Conservation (phyloP, 352 stramenopile species). For the Pythium oligandrum region DNA sequence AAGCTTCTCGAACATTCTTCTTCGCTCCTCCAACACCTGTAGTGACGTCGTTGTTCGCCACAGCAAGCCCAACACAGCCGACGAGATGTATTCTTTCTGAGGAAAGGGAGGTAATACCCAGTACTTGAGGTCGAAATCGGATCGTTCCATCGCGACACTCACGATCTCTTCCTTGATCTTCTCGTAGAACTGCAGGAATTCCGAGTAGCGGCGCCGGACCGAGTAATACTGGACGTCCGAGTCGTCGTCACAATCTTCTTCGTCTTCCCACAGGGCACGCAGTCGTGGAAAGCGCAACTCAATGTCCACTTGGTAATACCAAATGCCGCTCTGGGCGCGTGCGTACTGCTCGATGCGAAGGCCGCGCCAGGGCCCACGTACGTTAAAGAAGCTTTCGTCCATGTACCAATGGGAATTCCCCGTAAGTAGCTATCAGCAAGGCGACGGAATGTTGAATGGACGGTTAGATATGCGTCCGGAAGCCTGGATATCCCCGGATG, state of each 20-base stretch:
- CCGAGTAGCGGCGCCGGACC: slow-evolving; percentile 58
- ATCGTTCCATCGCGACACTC: slow-evolving; percentile 11
- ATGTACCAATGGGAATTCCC: neutral
- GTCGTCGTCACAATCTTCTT: slow-evolving; percentile 19
- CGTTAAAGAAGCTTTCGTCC: neutral
- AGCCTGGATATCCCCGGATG: too few relatives aligned
- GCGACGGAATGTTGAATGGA: too few relatives aligned
- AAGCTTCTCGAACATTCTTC: slow-evolving; percentile 42
- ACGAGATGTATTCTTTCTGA: slow-evolving; percentile 48
- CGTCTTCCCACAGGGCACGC: neutral
- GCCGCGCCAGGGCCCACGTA: slow-evolving; percentile 11
- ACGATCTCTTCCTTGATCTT: slow-evolving; percentile 27
- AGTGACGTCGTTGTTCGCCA: slow-evolving; percentile 40
- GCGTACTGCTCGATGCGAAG: slow-evolving; percentile 52
- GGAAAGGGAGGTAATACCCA: slow-evolving; percentile 39
- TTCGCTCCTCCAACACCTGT: slow-evolving; percentile 47
- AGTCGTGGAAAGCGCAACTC: slow-evolving; percentile 11
- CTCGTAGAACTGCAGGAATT: slow-evolving; percentile 56
- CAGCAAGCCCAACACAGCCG: slow-evolving; percentile 37
- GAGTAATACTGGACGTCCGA: slow-evolving; percentile 46
- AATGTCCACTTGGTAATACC: slow-evolving; percentile 72
- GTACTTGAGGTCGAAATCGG: slow-evolving; percentile 6
- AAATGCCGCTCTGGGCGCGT: slow-evolving; percentile 41
- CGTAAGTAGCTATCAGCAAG: too few relatives aligned
- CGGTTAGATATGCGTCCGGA: too few relatives aligned